Conservation (phyloP, 257 asterid species). For the Ajuga chamaepitys region DNA sequence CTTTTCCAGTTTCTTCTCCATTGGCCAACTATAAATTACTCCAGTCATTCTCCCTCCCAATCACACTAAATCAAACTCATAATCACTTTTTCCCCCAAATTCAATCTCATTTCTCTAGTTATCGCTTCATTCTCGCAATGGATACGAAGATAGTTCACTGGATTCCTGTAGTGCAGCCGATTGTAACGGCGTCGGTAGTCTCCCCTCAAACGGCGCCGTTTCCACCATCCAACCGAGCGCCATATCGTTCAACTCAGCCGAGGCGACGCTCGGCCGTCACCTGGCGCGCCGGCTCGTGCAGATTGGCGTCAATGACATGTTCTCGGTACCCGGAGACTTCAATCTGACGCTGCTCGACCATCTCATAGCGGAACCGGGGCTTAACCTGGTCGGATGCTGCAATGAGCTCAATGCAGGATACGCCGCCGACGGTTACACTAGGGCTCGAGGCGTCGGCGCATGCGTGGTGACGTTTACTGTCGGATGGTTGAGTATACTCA, state of each 20-base stretch:
- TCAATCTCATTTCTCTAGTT: background rate
- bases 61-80: background rate
- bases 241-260: conserved; percentile 8
- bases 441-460: conserved; percentile 36
- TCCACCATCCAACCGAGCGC: conserved; percentile 16
- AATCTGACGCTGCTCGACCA: conserved; percentile 35
- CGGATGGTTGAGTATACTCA: conserved; percentile 35
- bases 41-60: background rate
- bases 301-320: conserved; percentile 34
- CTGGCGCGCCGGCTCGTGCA: conserved; percentile 37
- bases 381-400: conserved; percentile 40
- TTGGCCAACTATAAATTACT: conserved; percentile 10
- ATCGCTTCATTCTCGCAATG: background rate
- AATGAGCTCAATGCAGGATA: conserved; percentile 41
- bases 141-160: conserved; percentile 15
- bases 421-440: conserved; percentile 40
- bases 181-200: conserved; percentile 17
- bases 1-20: background rate
- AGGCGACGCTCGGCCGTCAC: conserved; percentile 39
- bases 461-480: conserved; percentile 40
- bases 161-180: conserved; percentile 6
- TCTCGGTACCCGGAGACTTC: conserved; percentile 38
- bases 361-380: conserved; percentile 35
- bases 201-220: conserved; percentile 25
- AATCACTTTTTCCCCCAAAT: background rate